Evolutionary conservation across 2,329 filamentous ascomycete genomes (phyloP), one percentile per base, ranked within the genome.

Genomic region (Volutella citrinella): DNA sequence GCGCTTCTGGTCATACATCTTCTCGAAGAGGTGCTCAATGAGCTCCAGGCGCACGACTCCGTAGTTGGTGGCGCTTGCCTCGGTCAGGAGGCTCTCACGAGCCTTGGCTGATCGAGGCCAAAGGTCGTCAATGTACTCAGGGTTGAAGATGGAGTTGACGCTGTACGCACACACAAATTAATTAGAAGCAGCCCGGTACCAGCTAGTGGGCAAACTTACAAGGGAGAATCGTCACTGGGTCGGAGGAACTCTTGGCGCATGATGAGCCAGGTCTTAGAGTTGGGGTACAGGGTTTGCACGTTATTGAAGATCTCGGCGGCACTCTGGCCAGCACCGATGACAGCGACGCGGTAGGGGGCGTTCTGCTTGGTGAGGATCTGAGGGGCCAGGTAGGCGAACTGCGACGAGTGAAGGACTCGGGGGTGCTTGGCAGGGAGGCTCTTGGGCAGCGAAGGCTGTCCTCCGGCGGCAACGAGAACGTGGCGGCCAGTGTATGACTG

Each of bases 91-190:
- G 42, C 63, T 60, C 38, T 73, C 67, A 30, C 90, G 84, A 42
- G 81, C 70, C 27, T 71, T 68, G 2, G 80, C 65, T 1, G 82
- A 69, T 46, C 82, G 80, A 30, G 76, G 68, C 67, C 81, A 96
- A 49, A 95, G 77, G 27, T 72, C 71, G 58, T 95, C 85, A 19
- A 95, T 81, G 40, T 82, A 84, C 20, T 84, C 80, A 2, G 91
- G 91, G 66, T 97, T 89, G 71, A 97, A 97, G 56, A 97, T 87
- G 54, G 93, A 89, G 62, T 97, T 97, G 51, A 97, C 89, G 53
- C 86, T 90, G 45, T 30, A 15, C n/a, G n/a, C n/a, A n/a, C n/a
- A n/a, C n/a, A n/a, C n/a, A n/a, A n/a, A n/a, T n/a, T n/a, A n/a
- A n/a, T n/a, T n/a, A n/a, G 15, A n/a, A n/a, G n/a, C n/a, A n/a